phyloP scores from a whole-genome alignment of 257 asterid genomes.

The Lithospermum erythrorhizon region DNA sequence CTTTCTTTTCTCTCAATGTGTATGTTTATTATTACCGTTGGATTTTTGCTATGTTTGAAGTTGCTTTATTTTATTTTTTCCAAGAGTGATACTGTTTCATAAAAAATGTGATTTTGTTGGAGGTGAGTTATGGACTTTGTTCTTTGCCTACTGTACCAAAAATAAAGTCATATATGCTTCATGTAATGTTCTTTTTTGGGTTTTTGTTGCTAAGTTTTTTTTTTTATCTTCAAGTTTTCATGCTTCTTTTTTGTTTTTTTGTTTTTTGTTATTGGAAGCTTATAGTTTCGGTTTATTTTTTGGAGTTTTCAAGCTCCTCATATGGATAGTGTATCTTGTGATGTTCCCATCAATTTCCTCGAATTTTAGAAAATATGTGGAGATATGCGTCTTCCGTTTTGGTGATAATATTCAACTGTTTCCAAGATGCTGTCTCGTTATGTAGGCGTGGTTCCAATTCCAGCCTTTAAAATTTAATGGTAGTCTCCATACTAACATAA shows the following conservation, averaged over 20 bases:
- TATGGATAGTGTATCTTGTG: constrained; percentile 6
- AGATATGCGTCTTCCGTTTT: constrained; percentile 76
- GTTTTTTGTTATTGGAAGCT: constrained; percentile 30
- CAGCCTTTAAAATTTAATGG: constrained; percentile 16
- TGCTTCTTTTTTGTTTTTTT: too few relatives aligned
- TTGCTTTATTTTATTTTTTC: too few relatives aligned
- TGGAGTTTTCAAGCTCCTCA: too few relatives aligned
- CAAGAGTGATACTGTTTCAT: too few relatives aligned
- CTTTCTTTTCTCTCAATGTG: neutral
- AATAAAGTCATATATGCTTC: too few relatives aligned
- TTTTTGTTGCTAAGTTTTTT: too few relatives aligned
- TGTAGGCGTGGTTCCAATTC: constrained; percentile 32
- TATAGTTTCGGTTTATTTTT: constrained; percentile 21
- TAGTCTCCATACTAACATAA: constrained; percentile 15
- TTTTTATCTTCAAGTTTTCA: neutral
- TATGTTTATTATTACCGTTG: constrained; percentile 1
- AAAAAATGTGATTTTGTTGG: constrained; percentile 33
- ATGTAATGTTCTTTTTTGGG: too few relatives aligned
- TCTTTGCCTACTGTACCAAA: too few relatives aligned
- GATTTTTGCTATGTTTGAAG: constrained; percentile 10
- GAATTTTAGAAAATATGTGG: constrained; percentile 21
- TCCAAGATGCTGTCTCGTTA: constrained; percentile 71
- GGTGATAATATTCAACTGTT: constrained; percentile 50
- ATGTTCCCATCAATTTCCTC: constrained; percentile 16
- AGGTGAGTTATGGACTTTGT: constrained; percentile 55